Percentiles rank a stretch among this genome's conserved stretches.
Conservation (phyloP, 768 basidiomycete species). For the Cubamyces sp. region DNA sequence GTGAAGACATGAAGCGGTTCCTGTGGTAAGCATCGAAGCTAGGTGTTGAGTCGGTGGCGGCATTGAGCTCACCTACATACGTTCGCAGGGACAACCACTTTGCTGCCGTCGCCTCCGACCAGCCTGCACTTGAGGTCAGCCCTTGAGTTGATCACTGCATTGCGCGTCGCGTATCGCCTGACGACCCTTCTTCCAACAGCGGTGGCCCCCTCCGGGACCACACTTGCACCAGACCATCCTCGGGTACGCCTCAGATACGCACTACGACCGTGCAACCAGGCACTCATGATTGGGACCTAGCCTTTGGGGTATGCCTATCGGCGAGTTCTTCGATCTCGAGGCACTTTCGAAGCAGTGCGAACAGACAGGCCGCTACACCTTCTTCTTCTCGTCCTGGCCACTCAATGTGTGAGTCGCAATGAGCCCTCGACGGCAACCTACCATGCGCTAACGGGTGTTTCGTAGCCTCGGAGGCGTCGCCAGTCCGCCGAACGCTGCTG, state of each 20-base stretch:
- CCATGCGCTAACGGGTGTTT: slow-evolving; percentile 9
- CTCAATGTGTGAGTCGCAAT: slow-evolving; percentile 59
- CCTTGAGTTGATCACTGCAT: no score
- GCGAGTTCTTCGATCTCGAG: slow-evolving; percentile 76
- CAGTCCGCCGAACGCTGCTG: slow-evolving; percentile 73
- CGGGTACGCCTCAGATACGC: slow-evolving; percentile 2
- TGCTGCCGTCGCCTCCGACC: slow-evolving; percentile 69
- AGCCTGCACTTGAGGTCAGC: slow-evolving; percentile 63
- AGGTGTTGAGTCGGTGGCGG: background rate
- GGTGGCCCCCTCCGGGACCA: slow-evolving; percentile 56
- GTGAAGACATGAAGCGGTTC: slow-evolving; percentile 72
- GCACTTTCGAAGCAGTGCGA: slow-evolving; percentile 58
- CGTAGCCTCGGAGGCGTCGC: slow-evolving; percentile 66
- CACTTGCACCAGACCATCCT: slow-evolving; percentile 29
- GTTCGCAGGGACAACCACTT: slow-evolving; percentile 69
- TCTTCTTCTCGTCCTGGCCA: slow-evolving; percentile 80
- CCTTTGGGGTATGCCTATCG: slow-evolving; percentile 79
- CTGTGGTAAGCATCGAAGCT: slow-evolving; percentile 51
- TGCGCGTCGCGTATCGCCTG: background rate
- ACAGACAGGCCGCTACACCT: slow-evolving; percentile 63
- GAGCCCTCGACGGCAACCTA: background rate
- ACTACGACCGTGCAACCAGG: no score
- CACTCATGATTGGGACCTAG: slow-evolving; percentile 35
- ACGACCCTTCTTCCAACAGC: slow-evolving; percentile 34
- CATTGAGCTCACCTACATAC: background rate